Evolutionary conservation across 1,139 yeast genomes (phyloP), one percentile per base, ranked within the genome.

Genomic region (Pichia inconspicua): DNA sequence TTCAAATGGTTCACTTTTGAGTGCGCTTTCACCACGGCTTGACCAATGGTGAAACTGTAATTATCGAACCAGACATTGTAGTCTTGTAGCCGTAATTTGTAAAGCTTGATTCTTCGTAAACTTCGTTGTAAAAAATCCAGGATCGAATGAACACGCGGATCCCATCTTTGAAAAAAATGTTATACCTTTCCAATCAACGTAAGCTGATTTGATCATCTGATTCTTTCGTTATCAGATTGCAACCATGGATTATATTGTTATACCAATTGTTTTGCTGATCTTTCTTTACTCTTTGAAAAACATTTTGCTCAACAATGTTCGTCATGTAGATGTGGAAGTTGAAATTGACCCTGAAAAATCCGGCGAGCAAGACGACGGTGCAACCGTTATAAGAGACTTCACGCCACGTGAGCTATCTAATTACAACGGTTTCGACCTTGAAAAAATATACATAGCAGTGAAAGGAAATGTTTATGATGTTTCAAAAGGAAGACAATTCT

Each of bases 401-500:
- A 88, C 94, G 2, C 97, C 97, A 15, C 64, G 70, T 49, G 76
- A 87, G 2, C 71, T 92, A 35, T 76, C 77, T 51, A 82, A 81
- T 60, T 89, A 70, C 69, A 88, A 92, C 63, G 97, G 98, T 1
- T 77, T 70, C 43, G 89, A 84, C 55, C 82, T 80, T 48, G 82
- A 84, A 45, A 80, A 79, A 58, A 89, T 94, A 37, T 82, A 84
- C 61, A 78, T 92, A 58, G 95, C 88, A 0, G 88, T 92, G 15
- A 79, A 75, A 58, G 95, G 96, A 2, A 81, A 77, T 42, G 96
- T 92, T 5, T 92, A 78, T 62, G 96, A 92, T 62, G 96, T 89
- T 27, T 72, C 87, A 11, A 72, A 74, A 25, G 96, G 96, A 0
- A 78, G 89, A 53, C 75, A 80, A 46, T 92, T 92, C 63, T 92